These are phyloP conservation scores for Peniophora sp. DNA, from an alignment of 1,284 basidiomycete genomes.

Conservation along the genomic window DNA sequence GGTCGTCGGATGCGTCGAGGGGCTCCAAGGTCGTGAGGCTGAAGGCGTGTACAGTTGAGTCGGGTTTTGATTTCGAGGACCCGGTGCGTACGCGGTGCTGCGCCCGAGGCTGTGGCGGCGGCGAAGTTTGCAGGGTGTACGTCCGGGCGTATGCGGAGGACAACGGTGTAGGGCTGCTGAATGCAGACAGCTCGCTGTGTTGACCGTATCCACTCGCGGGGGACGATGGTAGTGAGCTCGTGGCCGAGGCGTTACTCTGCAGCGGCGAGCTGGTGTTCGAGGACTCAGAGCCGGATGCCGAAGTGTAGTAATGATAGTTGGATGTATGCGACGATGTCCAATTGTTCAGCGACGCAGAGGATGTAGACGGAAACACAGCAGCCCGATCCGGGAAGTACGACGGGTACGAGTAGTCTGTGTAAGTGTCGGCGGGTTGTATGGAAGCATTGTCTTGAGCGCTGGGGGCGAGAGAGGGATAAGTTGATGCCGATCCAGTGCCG, in stretches of 20 bases:
- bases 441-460: no score
- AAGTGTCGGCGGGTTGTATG: no score
- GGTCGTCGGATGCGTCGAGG: slow-evolving; percentile 12
- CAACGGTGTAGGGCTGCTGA: background rate
- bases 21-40: slow-evolving; percentile 10
- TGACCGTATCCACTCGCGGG: no score
- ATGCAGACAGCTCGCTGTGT: background rate
- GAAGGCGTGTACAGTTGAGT: slow-evolving; percentile 5
- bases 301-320: background rate
- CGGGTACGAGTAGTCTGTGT: no score
- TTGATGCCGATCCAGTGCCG: no score
- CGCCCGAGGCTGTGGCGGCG: background rate
- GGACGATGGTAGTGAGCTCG: no score
- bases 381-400: no score
- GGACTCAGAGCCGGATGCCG: background rate
- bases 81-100: background rate
- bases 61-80: background rate
- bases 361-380: no score
- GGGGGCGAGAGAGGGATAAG: no score
- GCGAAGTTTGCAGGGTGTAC: background rate
- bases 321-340: background rate
- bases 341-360: no score
- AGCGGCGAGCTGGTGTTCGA: background rate
- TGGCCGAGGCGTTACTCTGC: background rate
- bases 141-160: background rate